Evolutionary conservation across 345 rosid species (phyloP).

Genomic region (Hevea brasiliensis): DNA sequence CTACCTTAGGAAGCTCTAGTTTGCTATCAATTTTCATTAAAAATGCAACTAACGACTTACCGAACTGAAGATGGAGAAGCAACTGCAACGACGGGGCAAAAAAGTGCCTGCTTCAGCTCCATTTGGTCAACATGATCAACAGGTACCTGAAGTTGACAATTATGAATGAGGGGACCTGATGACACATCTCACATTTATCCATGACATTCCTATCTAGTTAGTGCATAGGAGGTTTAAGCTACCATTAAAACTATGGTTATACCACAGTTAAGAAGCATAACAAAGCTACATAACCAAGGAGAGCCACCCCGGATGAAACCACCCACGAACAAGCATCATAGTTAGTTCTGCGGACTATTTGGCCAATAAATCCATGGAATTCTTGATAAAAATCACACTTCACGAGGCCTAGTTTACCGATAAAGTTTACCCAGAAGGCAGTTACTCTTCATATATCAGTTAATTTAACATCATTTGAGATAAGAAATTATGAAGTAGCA

Average conservation of each 20-base stretch:
- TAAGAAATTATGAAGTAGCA: not conserved
- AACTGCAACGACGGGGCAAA: slow-evolving; percentile 74
- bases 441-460: not conserved
- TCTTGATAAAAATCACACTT: not conserved
- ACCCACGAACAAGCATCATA: not conserved
- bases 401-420: not conserved
- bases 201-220: not conserved
- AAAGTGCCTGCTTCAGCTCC: slow-evolving; percentile 61
- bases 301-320: no score
- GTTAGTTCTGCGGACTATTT: not conserved
- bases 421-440: not conserved
- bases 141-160: slow-evolving; percentile 52
- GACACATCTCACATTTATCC: slow-evolving; percentile 5
- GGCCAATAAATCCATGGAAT: not conserved
- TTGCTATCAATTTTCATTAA: not conserved
- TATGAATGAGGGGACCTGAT: slow-evolving; percentile 16
- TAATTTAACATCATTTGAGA: not conserved
- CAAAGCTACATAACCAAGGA: not conserved
- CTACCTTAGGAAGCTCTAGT: not conserved
- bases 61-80: slow-evolving; percentile 91
- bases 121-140: slow-evolving; percentile 61
- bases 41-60: slow-evolving; percentile 37
- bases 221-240: no score
- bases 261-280: not conserved
- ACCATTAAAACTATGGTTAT: not conserved